Conservation (phyloP, 306 rosid species). For the Cicer yamashitae region DNA sequence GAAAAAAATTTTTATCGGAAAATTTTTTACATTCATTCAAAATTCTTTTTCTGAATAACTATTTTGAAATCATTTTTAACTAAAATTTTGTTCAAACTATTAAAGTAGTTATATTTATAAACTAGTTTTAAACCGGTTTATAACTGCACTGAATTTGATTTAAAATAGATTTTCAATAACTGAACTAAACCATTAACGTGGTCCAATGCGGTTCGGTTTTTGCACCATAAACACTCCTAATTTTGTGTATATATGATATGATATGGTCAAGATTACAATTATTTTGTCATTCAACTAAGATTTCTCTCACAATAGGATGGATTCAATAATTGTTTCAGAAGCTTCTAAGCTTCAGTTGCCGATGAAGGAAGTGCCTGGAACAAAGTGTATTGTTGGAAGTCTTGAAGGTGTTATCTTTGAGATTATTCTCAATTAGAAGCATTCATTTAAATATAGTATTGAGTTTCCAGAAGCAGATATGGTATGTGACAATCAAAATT, state of each 20-base stretch:
- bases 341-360: conserved; percentile 63
- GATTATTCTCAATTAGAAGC: conserved; percentile 57
- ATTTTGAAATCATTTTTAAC: too few species aligned
- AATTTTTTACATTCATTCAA: too few species aligned
- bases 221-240: too few species aligned
- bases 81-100: too few species aligned
- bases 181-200: too few species aligned
- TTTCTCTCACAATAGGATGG: conserved; percentile 62
- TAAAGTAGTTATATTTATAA: too few species aligned
- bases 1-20: too few species aligned
- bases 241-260: conserved; percentile 12
- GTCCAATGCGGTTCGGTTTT: too few species aligned
- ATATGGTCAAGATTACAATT: not conserved
- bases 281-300: conserved; percentile 7
- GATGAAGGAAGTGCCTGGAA: conserved; percentile 75
- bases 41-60: too few species aligned
- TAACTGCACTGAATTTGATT: too few species aligned
- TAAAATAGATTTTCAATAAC: too few species aligned
- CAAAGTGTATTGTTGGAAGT: conserved; percentile 56
- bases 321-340: conserved; percentile 62
- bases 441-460: not conserved
- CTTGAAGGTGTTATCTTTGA: conserved; percentile 83
- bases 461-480: conserved; percentile 12
- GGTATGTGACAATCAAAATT: not conserved
- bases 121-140: too few species aligned